Evolutionary conservation across 2,329 filamentous ascomycete species (phyloP), one percentile per base, ranked within the genome.

Genomic region (Orbilia quercus): DNA sequence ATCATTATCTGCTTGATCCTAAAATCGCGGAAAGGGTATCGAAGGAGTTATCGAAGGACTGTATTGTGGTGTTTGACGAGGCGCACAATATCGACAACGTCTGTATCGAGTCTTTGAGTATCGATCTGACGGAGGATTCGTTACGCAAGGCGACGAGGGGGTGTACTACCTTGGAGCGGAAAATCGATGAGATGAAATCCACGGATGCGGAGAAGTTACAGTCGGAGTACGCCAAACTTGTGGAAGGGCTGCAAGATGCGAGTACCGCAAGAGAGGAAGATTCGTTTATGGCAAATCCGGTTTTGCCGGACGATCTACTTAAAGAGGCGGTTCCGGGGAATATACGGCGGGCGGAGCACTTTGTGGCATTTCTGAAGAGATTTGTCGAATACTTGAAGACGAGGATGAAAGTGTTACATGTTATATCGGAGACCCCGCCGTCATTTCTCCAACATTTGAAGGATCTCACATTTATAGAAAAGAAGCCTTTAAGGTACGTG

Each of bases 81-180:
- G 95, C 95, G 12, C 95, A 99, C 83, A 99, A 99, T 79, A 99
- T 99, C 77, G 95, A 99, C 84, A 99, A 99, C 79, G 95, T 99
- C 70, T 99, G 96, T 80, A 99, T 99, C 76, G 95, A 99, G 79
- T 94, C 95, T 1, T 83, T 98, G 11, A 99, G 95, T 79, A 98
- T 96, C 44, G 95, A 99, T 78, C 87, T 99, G 66, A 98, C 94
- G 0, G 93, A 99, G 79, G 95, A 98, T 77, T 97, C 94, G 0
- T 81, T 99, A 59, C 88, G 93, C 20, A 96, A 92, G 82, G 95
- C 95, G 18, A 93, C 92, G 1, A 86, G 92, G 76, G 95, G 95
- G 3, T 96, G 94, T 11, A 90, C 90, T 76, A 98, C 96, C 76
- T 84, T 99, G 0, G 95, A 99, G 79, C 88, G 87, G 28, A 96